Evolutionary conservation across 768 basidiomycete genomes (phyloP).

Genomic region (Termitomyces sp.): DNA sequence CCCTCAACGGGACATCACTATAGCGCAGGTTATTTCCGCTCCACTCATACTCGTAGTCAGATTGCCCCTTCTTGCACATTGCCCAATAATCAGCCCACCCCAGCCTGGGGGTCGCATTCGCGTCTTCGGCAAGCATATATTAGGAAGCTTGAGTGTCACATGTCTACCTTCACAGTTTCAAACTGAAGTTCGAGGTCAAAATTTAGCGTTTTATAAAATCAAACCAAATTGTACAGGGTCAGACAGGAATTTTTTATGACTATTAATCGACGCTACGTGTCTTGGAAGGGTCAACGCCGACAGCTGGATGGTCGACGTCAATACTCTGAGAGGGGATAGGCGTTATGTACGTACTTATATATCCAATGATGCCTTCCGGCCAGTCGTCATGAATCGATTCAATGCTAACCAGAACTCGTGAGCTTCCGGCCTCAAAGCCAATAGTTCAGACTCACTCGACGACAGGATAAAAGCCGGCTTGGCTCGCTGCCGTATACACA

Average conservation of each 20-base stretch:
- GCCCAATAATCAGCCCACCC: too few species aligned
- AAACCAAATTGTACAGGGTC: neutral
- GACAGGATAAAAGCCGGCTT: constrained; percentile 22
- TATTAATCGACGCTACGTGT: neutral
- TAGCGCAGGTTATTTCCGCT: too few species aligned
- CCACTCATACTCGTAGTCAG: too few species aligned
- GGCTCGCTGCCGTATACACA: constrained; percentile 18
- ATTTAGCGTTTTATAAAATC: too few species aligned
- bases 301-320: constrained; percentile 13
- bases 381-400: constrained; percentile 23
- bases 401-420: constrained; percentile 11
- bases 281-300: constrained; percentile 24
- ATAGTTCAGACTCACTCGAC: constrained; percentile 16
- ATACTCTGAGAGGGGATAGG: neutral
- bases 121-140: too few species aligned
- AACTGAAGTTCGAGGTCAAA: too few species aligned
- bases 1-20: too few species aligned
- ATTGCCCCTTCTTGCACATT: too few species aligned
- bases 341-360: constrained; percentile 20
- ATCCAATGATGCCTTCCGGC: constrained; percentile 25
- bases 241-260: neutral
- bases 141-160: too few species aligned
- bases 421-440: neutral
- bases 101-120: too few species aligned
- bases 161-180: too few species aligned